A percentile compares a stretch with the other conserved stretches of the same genome.
phyloP scores from a whole-genome alignment of 768 basidiomycete genomes.

The Suillus placidus region DNA sequence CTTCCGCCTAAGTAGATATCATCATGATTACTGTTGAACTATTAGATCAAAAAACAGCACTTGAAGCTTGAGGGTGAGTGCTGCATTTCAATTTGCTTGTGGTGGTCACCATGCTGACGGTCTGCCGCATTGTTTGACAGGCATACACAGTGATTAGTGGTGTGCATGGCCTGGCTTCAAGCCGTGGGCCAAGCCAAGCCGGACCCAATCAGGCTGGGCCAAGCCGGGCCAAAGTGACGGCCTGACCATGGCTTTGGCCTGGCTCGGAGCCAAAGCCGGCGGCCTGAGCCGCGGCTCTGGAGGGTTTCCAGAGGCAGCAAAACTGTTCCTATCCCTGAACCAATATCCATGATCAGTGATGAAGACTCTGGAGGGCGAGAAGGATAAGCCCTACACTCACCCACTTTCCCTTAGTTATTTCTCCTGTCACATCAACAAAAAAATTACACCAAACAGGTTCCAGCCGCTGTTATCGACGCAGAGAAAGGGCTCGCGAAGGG shows the following conservation, averaged over 20 bases:
- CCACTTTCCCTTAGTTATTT: neutral
- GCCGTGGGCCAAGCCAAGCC: no score
- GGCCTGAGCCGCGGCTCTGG: no score
- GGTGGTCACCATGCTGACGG: neutral
- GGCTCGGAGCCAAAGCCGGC: no score
- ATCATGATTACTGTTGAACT: neutral
- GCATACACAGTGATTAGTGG: neutral
- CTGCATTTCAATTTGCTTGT: neutral
- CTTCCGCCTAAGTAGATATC: neutral
- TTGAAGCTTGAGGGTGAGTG: neutral
- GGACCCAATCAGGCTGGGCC: no score
- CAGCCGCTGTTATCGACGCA: constrained; percentile 80
- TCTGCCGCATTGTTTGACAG: neutral
- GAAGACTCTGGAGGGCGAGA: neutral
- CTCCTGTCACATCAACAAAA: neutral
- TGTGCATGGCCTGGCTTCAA: no score
- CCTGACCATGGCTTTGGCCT: no score
- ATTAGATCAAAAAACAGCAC: neutral
- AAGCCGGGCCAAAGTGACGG: no score
- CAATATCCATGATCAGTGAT: no score
- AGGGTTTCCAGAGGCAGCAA: no score
- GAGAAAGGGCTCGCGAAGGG: constrained; percentile 48
- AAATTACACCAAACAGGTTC: constrained; percentile 57
- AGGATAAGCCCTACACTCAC: neutral
- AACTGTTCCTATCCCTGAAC: no score